These are phyloP conservation scores for Suillus sp. DNA, from an alignment of 768 basidiomycete species.

Conservation along the genomic window DNA sequence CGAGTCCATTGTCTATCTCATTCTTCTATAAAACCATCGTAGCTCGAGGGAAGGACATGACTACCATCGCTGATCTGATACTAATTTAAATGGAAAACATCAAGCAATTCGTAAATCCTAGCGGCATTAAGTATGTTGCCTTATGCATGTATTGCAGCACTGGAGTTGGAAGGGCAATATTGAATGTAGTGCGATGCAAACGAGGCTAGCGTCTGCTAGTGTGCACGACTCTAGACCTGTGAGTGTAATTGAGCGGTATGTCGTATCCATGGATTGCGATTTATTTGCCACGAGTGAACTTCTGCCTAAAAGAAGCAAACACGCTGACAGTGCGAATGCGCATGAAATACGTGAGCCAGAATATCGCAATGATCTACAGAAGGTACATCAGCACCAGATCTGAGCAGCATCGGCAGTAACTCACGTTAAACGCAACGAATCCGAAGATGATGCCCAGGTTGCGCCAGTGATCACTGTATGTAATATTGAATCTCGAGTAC, in stretches of 20 bases:
- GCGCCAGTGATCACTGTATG: conserved; percentile 52
- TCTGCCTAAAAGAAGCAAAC: conserved; percentile 8
- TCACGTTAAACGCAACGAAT: conserved; percentile 46
- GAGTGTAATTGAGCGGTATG: neutral
- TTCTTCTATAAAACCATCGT: too few relatives aligned
- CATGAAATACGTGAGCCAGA: conserved; percentile 28
- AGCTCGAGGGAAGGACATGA: neutral
- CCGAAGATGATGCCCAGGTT: conserved; percentile 49
- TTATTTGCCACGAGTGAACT: neutral
- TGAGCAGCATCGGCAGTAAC: conserved; percentile 19
- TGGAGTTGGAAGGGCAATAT: neutral
- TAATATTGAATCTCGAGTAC: conserved; percentile 53
- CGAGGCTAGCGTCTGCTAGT: neutral
- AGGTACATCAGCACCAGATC: neutral
- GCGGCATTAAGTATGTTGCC: neutral
- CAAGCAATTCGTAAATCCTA: neutral
- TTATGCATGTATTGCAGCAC: neutral
- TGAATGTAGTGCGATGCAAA: too few relatives aligned
- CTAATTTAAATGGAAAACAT: neutral
- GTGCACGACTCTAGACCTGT: neutral
- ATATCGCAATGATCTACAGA: conserved; percentile 24
- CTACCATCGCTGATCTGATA: neutral
- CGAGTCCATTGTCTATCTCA: too few relatives aligned
- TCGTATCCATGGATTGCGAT: neutral
- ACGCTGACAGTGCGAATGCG: conserved; percentile 25